phyloP scores from a whole-genome alignment of 1,284 basidiomycete species.

The Melampsora americana region DNA sequence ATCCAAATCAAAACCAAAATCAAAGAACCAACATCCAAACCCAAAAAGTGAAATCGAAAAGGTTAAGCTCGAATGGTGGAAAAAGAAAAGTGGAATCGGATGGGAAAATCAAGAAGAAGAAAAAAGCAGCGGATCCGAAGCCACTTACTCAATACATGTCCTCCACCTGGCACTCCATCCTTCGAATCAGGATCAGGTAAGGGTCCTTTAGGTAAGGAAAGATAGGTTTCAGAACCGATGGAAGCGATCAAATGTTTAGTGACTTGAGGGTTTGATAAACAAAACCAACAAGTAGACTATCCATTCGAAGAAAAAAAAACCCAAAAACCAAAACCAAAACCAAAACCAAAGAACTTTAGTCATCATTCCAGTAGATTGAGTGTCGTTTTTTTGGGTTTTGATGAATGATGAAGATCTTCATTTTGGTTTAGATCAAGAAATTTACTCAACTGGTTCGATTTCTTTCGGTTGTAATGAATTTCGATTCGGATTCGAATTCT shows the following conservation, averaged over 20 bases:
- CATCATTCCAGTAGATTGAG: no score
- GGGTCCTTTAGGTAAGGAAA: conserved; percentile 89
- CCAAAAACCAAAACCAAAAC: neutral
- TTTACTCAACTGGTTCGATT: conserved; percentile 64
- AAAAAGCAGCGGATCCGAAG: no score
- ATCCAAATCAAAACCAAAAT: neutral
- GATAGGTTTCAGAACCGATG: conserved; percentile 85
- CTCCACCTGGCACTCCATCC: conserved; percentile 75
- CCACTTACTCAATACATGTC: conserved; percentile 68
- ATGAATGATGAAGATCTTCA: no score
- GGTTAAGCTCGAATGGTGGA: neutral
- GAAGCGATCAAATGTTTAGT: conserved; percentile 90
- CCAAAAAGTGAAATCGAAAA: neutral
- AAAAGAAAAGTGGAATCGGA: conserved; percentile 47
- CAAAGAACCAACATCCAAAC: neutral
- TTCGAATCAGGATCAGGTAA: conserved; percentile 67
- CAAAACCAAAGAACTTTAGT: conserved; percentile 2
- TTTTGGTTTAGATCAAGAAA: no score
- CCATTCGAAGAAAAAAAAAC: neutral
- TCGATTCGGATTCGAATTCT: conserved; percentile 53
- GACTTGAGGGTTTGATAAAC: conserved; percentile 82
- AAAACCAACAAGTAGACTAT: conserved; percentile 76
- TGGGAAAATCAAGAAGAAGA: conserved; percentile 69
- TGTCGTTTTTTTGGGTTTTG: no score
- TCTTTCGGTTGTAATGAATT: conserved; percentile 69